These are phyloP conservation scores for Purpureocillium takamizusanense DNA, from an alignment of 2,329 filamentous ascomycete species.

Conservation along the genomic window DNA sequence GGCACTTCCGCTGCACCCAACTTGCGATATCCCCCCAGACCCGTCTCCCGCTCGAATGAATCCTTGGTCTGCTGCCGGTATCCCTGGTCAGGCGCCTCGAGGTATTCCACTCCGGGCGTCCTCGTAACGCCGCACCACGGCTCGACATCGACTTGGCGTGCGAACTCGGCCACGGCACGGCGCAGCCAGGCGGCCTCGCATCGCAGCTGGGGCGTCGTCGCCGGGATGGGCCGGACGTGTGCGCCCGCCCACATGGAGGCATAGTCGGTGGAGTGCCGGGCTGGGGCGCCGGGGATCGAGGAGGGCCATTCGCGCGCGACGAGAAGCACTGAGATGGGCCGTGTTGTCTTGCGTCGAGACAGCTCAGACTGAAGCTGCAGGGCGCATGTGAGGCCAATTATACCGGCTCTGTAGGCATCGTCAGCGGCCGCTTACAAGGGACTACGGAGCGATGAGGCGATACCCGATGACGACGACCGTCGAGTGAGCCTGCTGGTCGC, in stretches of 20 bases:
- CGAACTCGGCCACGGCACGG: slow-evolving; percentile 15
- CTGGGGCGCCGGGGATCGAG: slow-evolving; percentile 20
- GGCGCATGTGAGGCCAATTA: slow-evolving; percentile 41
- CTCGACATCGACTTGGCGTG: slow-evolving; percentile 11
- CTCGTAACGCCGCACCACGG: slow-evolving; percentile 36
- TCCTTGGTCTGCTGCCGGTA: slow-evolving; percentile 24
- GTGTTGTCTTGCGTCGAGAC: not conserved
- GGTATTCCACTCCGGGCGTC: slow-evolving; percentile 40
- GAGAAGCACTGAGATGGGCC: slow-evolving; percentile 12
- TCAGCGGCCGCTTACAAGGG: not conserved
- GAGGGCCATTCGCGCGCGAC: slow-evolving; percentile 25
- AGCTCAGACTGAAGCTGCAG: slow-evolving; percentile 29
- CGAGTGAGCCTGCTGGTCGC: not conserved
- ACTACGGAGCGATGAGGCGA: not conserved
- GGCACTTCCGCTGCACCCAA: slow-evolving; percentile 29
- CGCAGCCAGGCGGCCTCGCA: slow-evolving; percentile 23
- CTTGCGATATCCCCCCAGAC: slow-evolving; percentile 16
- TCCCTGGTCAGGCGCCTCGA: slow-evolving; percentile 32
- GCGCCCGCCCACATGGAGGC: slow-evolving; percentile 50
- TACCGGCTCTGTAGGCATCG: slow-evolving; percentile 34
- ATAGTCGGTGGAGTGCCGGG: slow-evolving; percentile 29
- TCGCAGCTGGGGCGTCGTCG: slow-evolving; percentile 19
- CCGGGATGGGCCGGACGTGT: slow-evolving; percentile 43
- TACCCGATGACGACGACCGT: slow-evolving; percentile 8
- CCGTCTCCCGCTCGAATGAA: slow-evolving; percentile 17